Conservation (phyloP, 495 filamentous ascomycete species). For the Trypethelium eluteriae region DNA sequence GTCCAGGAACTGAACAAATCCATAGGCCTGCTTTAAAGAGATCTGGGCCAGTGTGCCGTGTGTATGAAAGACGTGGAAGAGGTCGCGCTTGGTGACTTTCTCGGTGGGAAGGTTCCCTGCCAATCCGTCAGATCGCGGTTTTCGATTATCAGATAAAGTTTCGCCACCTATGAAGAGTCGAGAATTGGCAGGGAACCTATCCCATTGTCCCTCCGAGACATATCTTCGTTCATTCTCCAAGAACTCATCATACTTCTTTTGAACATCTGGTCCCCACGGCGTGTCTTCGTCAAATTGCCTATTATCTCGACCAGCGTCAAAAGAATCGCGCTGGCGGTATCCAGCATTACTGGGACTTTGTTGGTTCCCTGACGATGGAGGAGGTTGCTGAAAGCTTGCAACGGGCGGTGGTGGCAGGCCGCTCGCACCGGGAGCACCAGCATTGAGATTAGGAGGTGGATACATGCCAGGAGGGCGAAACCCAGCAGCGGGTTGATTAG, state of each 20-base stretch:
- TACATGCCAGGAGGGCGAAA: conserved; percentile 20
- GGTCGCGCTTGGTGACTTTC: conserved; percentile 83
- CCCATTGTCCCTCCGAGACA: conserved; percentile 86
- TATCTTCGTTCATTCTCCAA: conserved; percentile 68
- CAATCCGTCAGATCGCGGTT: conserved; percentile 15
- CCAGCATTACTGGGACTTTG: conserved; percentile 29
- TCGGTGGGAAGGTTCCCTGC: conserved; percentile 90
- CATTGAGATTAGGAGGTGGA: conserved; percentile 40
- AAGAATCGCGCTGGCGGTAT: conserved; percentile 23
- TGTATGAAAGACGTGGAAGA: conserved; percentile 80
- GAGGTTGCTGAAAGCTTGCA: conserved; percentile 46
- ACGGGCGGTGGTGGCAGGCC: conserved; percentile 54
- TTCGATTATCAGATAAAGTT: conserved; percentile 8
- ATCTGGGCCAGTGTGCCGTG: conserved; percentile 89
- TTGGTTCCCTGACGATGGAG: conserved; percentile 34
- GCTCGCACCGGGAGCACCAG: conserved; percentile 37
- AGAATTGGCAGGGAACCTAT: conserved; percentile 78
- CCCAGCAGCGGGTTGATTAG: conserved; percentile 28
- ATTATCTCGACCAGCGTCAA: conserved; percentile 21
- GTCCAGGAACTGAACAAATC: conserved; percentile 91
- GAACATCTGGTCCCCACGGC: conserved; percentile 53
- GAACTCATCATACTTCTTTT: conserved; percentile 77
- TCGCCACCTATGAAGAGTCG: conserved; percentile 72
- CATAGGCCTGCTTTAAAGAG: conserved; percentile 93
- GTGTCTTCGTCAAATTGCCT: conserved; percentile 29